phyloP scores from a whole-genome alignment of 306 rosid genomes.

The Vigna trinervia region DNA sequence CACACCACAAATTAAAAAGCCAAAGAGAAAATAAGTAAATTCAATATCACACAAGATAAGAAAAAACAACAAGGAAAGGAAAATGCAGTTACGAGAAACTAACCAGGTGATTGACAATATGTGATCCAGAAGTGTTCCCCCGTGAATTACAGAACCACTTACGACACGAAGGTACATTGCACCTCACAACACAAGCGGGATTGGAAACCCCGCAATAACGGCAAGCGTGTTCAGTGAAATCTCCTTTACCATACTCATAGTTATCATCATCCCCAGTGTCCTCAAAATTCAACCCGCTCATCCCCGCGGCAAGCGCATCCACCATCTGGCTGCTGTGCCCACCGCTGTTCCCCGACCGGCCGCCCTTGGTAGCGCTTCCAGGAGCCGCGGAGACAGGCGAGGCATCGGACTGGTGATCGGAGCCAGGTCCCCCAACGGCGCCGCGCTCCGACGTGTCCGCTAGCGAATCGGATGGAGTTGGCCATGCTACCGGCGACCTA shows the following conservation, averaged over 20 bases:
- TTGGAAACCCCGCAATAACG: conserved; percentile 97
- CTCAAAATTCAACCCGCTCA: conserved; percentile 95
- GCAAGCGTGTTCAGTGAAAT: conserved; percentile 96
- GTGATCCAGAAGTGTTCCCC: conserved; percentile 98
- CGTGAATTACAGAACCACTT: conserved; percentile 99
- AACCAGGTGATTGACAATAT: conserved; percentile 97
- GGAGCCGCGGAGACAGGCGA: conserved; percentile 87
- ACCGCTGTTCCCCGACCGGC: conserved; percentile 62
- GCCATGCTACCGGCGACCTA: conserved; percentile 91
- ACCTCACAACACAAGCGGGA: conserved; percentile 97
- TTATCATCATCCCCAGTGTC: conserved; percentile 91
- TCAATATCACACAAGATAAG: neutral
- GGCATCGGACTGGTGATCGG: conserved; percentile 91
- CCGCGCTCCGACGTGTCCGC: conserved; percentile 81
- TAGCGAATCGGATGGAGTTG: conserved; percentile 90
- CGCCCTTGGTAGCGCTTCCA: conserved; percentile 72
- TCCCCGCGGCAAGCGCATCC: conserved; percentile 78
- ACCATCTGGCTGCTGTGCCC: conserved; percentile 77
- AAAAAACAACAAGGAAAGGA: too few relatives aligned
- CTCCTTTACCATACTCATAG: conserved; percentile 85
- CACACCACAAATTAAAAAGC: conserved; percentile 30
- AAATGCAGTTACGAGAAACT: conserved; percentile 39
- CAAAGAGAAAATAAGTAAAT: neutral
- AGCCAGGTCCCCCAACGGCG: conserved; percentile 62
- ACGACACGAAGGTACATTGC: conserved; percentile 96